Conservation (phyloP, 2,329 filamentous ascomycete genomes). For the Fusarium falciforme region DNA sequence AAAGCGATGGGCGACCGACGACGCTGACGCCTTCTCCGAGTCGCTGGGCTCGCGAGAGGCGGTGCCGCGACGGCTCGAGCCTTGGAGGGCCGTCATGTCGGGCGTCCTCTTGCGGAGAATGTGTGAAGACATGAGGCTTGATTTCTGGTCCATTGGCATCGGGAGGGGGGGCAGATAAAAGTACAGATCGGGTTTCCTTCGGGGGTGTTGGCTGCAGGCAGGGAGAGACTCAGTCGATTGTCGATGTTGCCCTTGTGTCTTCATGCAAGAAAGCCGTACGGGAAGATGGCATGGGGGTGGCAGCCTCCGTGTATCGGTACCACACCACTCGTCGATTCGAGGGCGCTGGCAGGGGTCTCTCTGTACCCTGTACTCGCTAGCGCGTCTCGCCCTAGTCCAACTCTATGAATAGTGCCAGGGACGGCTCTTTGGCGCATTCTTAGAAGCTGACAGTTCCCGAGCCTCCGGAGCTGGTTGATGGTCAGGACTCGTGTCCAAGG, state of each 20-base stretch:
- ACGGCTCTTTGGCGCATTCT: not conserved
- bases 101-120: slow-evolving; percentile 38
- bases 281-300: not conserved
- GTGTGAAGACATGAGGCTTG: slow-evolving; percentile 21
- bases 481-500: not conserved
- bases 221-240: slow-evolving; percentile 23
- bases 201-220: slow-evolving; percentile 23
- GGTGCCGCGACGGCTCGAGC: slow-evolving; percentile 16
- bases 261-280: slow-evolving; percentile 25
- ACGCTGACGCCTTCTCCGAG: slow-evolving; percentile 25
- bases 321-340: slow-evolving; percentile 8
- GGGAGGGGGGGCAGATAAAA: slow-evolving; percentile 25
- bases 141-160: slow-evolving; percentile 13
- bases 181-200: slow-evolving; percentile 24
- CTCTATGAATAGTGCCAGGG: slow-evolving; percentile 1
- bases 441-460: slow-evolving; percentile 11
- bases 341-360: not conserved
- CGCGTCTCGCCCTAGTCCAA: slow-evolving; percentile 1
- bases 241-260: slow-evolving; percentile 32
- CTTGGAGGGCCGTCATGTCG: slow-evolving; percentile 34
- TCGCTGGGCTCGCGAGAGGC: slow-evolving; percentile 21
- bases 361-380: slow-evolving; percentile 28
- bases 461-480: not conserved
- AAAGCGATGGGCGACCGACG: slow-evolving; percentile 36
- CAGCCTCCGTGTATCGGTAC: slow-evolving; percentile 17